These are phyloP conservation scores for Simmondsia chinensis DNA, from an alignment of 148 eudicot species.

Conservation along the genomic window DNA sequence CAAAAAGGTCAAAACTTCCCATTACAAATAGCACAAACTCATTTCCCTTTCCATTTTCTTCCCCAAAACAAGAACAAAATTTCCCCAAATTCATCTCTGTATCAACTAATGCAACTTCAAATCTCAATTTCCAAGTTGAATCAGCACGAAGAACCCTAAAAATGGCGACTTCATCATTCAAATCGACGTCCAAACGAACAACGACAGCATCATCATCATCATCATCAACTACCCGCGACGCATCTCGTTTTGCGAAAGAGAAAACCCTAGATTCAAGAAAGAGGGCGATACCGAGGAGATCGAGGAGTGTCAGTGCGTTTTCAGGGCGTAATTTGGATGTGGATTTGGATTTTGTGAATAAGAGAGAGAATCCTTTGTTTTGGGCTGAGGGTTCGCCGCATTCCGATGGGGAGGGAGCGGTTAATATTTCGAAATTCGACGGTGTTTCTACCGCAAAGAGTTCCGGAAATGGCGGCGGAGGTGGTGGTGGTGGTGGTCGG, in stretches of 20 bases:
- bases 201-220: conserved; percentile 8
- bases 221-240: background rate
- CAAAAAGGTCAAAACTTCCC: too few species aligned
- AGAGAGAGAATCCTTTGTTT: conserved; percentile 63
- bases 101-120: background rate
- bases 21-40: too few species aligned
- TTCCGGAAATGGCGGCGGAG: background rate
- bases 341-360: conserved; percentile 39
- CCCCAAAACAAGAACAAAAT: too few species aligned
- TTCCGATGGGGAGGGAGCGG: conserved; percentile 11
- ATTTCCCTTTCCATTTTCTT: too few species aligned
- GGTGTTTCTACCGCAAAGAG: conserved; percentile 6
- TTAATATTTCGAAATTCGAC: conserved; percentile 7
- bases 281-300: conserved; percentile 27
- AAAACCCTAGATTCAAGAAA: conserved; percentile 10
- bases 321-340: conserved; percentile 27
- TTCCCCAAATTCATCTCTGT: conserved; percentile 2
- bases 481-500: conserved; percentile 14
- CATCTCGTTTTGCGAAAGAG: background rate
- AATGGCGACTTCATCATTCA: conserved; percentile 63
- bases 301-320: conserved; percentile 48
- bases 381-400: conserved; percentile 31
- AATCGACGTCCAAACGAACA: conserved; percentile 40
- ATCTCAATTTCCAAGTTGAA: background rate
- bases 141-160: too few species aligned